Evolutionary conservation across 73 alveolate species (phyloP).

Genomic region (Blepharisma japonicum): DNA sequence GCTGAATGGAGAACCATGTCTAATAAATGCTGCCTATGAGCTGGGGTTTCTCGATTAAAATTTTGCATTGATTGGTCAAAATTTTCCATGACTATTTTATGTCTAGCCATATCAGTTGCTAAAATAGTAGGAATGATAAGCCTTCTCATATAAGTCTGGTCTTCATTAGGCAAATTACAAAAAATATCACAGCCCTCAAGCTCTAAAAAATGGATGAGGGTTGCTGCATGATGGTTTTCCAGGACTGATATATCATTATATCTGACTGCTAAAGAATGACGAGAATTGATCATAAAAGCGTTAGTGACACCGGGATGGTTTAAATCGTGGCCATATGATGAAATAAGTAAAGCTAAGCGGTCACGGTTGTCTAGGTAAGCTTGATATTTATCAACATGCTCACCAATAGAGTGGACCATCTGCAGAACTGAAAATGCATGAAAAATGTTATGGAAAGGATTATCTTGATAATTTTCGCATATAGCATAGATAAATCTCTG

Average conservation of each 20-base stretch:
- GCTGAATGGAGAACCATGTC: constrained; percentile 73
- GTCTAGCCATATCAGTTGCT: constrained; percentile 75
- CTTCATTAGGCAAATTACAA: constrained; percentile 41
- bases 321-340: constrained; percentile 78
- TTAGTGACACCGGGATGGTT: constrained; percentile 91
- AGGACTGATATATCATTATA: constrained; percentile 80
- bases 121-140: constrained; percentile 57
- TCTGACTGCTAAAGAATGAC: constrained; percentile 54
- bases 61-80: constrained; percentile 40
- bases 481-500: constrained; percentile 17
- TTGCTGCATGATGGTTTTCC: constrained; percentile 84
- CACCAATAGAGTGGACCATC: background rate
- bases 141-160: constrained; percentile 47
- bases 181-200: constrained; percentile 54
- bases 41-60: constrained; percentile 40
- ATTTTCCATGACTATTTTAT: constrained; percentile 38
- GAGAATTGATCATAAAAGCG: constrained; percentile 58
- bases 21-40: constrained; percentile 49
- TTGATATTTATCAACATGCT: constrained; percentile 2
- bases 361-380: constrained; percentile 4
- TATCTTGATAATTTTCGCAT: constrained; percentile 27
- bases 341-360: constrained; percentile 36
- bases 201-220: constrained; percentile 52
- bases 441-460: constrained; percentile 28
- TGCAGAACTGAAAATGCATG: constrained; percentile 31